A percentile compares a stretch with the other conserved stretches of the same genome.
phyloP scores from a whole-genome alignment of 2,329 filamentous ascomycete genomes.

The Aspergillus pseudoviridinutans region DNA sequence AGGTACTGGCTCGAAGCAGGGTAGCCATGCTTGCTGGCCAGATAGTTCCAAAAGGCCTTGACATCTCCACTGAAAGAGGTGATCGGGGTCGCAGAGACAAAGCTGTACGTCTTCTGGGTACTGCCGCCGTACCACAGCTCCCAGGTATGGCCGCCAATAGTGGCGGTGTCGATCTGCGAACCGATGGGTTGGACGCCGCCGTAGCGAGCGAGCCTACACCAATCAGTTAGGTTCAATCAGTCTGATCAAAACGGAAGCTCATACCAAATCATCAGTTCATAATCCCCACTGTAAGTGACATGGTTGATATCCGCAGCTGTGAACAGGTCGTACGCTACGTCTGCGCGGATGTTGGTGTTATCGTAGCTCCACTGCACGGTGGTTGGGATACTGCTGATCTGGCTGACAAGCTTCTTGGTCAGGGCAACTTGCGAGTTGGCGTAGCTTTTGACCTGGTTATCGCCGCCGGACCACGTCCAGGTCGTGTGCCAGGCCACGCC shows the following conservation, averaged over 20 bases:
- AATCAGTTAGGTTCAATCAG: not conserved
- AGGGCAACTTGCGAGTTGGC: constrained; percentile 9
- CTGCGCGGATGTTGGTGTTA: constrained; percentile 45
- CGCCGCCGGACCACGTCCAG: constrained; percentile 39
- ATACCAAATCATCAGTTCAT: constrained; percentile 61
- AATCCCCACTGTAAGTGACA: constrained; percentile 44
- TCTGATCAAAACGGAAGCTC: not conserved
- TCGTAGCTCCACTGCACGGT: constrained; percentile 47
- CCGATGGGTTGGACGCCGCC: constrained; percentile 54
- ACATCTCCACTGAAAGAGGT: constrained; percentile 54
- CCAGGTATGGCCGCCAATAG: constrained; percentile 50
- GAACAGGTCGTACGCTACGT: constrained; percentile 60
- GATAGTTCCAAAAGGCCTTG: constrained; percentile 52
- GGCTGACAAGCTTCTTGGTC: constrained; percentile 7
- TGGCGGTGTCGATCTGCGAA: constrained; percentile 47
- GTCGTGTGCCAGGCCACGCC: constrained; percentile 38
- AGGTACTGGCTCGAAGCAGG: constrained; percentile 47
- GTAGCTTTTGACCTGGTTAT: constrained; percentile 40
- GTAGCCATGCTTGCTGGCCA: constrained; percentile 47
- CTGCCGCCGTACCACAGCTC: constrained; percentile 57
- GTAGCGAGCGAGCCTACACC: constrained; percentile 42
- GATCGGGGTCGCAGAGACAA: constrained; percentile 41
- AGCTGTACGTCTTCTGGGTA: constrained; percentile 55
- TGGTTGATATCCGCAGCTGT: constrained; percentile 39
- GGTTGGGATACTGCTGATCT: constrained; percentile 37